Conservation (phyloP, 441 rosid genomes). For the Melastoma candidum region DNA sequence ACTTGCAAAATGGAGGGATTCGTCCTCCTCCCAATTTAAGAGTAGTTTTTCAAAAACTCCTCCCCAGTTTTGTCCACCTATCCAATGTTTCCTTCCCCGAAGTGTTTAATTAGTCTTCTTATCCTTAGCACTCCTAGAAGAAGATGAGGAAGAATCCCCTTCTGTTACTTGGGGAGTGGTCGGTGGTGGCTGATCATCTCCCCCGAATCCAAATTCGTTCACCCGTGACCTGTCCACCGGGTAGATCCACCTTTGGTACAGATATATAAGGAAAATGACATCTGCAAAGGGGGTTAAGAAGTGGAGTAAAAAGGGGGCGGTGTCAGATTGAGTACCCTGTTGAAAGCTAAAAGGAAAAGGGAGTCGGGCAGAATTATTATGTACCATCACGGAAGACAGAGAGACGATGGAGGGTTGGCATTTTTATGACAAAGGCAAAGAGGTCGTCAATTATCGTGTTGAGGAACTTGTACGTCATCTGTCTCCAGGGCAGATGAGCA, state of each 20-base stretch:
- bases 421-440: constrained; percentile 96
- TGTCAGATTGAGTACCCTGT: too few species aligned
- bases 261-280: constrained; percentile 77
- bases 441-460: constrained; percentile 98
- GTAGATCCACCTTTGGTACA: constrained; percentile 89
- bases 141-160: constrained; percentile 11
- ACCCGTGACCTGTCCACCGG: constrained; percentile 92
- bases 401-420: constrained; percentile 90
- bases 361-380: constrained; percentile 3
- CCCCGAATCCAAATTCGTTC: constrained; percentile 92
- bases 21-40: too few species aligned
- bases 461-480: constrained; percentile 97
- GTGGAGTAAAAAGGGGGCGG: too few species aligned
- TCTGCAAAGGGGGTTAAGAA: constrained; percentile 38
- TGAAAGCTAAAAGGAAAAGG: not conserved
- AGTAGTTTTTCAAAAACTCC: too few species aligned
- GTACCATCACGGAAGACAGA: constrained; percentile 98
- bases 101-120: too few species aligned
- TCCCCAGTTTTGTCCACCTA: too few species aligned
- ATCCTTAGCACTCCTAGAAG: too few species aligned
- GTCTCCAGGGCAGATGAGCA: constrained; percentile 98
- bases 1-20: too few species aligned
- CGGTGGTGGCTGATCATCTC: constrained; percentile 43
- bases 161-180: constrained; percentile 12
- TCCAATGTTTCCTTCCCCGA: too few species aligned